These are phyloP conservation scores for Colletotrichum sp. DNA, from an alignment of 2,329 filamentous ascomycete species.

Conservation along the genomic window DNA sequence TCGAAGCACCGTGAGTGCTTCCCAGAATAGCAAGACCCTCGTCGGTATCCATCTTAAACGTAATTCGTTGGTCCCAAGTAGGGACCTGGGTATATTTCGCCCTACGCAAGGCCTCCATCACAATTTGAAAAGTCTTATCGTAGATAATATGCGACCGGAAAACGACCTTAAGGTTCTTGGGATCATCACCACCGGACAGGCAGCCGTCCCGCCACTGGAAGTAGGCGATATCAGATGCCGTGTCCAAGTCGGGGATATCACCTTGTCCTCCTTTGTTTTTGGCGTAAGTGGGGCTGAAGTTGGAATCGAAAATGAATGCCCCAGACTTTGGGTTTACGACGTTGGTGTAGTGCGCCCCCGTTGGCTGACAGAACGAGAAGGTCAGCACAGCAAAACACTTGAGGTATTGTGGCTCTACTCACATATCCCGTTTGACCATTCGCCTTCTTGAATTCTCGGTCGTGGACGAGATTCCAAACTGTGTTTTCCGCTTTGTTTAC, in stretches of 20 bases:
- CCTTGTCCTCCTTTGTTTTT: background rate
- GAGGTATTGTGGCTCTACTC: background rate
- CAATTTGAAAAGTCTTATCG: background rate
- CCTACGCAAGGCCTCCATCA: background rate
- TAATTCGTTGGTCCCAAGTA: background rate
- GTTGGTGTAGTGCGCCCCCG: background rate
- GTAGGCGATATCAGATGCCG: background rate
- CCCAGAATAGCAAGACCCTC: background rate
- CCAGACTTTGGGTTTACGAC: background rate
- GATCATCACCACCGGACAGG: background rate
- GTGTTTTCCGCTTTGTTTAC: background rate
- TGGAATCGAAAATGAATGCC: background rate
- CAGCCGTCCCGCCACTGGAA: background rate
- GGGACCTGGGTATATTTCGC: background rate
- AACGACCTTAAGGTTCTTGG: fast-evolving
- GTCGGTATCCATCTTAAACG: background rate
- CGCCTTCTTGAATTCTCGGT: background rate
- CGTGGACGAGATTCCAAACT: background rate
- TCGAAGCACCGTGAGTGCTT: background rate
- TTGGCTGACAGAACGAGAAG: background rate
- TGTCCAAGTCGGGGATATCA: background rate
- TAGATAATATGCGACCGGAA: background rate
- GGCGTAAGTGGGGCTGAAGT: background rate
- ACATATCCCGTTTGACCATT: background rate
- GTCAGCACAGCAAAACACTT: background rate